phyloP scores from a whole-genome alignment of 2,329 filamentous ascomycete genomes.

The Pyrenochaeta sp. region DNA sequence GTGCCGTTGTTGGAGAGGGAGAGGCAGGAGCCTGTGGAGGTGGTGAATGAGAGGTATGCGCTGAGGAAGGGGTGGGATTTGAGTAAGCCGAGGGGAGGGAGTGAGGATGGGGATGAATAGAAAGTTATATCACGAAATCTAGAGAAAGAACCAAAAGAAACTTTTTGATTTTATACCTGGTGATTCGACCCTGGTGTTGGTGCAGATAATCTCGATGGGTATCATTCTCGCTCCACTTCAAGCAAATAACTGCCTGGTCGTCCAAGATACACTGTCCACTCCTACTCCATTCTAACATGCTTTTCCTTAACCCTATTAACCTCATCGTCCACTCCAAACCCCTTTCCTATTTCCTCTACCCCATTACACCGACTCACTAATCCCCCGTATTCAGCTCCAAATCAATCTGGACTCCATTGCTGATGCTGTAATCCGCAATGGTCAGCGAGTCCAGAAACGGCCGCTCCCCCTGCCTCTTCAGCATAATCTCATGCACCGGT shows the following conservation, averaged over 20 bases:
- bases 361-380: slow-evolving; percentile 15
- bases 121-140: too few relatives aligned
- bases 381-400: slow-evolving; percentile 51
- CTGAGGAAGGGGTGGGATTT: slow-evolving; percentile 56
- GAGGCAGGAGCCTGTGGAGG: slow-evolving; percentile 65
- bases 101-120: slow-evolving; percentile 44
- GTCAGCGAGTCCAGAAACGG: slow-evolving; percentile 93
- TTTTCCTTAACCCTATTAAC: too few relatives aligned
- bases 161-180: neutral
- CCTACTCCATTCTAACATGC: too few relatives aligned
- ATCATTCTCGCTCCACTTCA: slow-evolving; percentile 1
- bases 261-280: too few relatives aligned
- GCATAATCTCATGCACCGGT: slow-evolving; percentile 86
- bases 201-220: slow-evolving; percentile 1
- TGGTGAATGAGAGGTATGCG: slow-evolving; percentile 68
- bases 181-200: neutral
- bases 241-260: too few relatives aligned
- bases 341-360: neutral
- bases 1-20: slow-evolving; percentile 63
- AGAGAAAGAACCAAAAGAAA: too few relatives aligned
- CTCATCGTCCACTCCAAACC: too few relatives aligned
- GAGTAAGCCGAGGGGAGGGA: slow-evolving; percentile 12
- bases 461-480: slow-evolving; percentile 89
- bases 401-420: slow-evolving; percentile 77
- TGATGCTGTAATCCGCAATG: slow-evolving; percentile 91